Conservation (phyloP, 176 grass and related monocot genomes). For the Tillandsia fasciculata region DNA sequence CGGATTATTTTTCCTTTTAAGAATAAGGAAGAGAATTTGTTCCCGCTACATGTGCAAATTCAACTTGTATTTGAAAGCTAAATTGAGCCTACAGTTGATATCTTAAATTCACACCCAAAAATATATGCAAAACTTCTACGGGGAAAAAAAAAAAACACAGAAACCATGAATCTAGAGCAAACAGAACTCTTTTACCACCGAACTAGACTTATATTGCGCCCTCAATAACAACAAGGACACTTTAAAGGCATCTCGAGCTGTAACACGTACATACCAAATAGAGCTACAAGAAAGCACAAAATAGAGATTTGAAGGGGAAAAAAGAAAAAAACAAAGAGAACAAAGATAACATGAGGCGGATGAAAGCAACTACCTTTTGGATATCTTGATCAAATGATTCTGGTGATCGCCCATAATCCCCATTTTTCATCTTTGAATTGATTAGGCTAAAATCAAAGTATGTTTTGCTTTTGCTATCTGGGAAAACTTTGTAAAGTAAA, state of each 20-base stretch:
- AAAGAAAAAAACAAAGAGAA: neutral
- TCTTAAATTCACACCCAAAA: too few relatives aligned
- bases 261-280: neutral
- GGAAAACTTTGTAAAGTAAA: slow-evolving; percentile 50
- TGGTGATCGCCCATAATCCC: slow-evolving; percentile 54
- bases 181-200: too few relatives aligned
- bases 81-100: too few relatives aligned
- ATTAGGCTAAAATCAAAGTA: slow-evolving; percentile 59
- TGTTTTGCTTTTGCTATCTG: slow-evolving; percentile 32
- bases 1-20: too few relatives aligned
- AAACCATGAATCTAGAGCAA: too few relatives aligned
- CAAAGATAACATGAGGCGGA: slow-evolving; percentile 3
- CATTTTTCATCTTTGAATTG: slow-evolving; percentile 64
- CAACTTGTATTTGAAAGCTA: too few relatives aligned
- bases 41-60: too few relatives aligned
- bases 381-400: slow-evolving; percentile 56
- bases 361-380: slow-evolving; percentile 46
- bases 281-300: slow-evolving; percentile 14
- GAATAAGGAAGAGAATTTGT: too few relatives aligned
- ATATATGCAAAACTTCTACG: too few relatives aligned
- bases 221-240: too few relatives aligned
- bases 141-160: too few relatives aligned
- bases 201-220: too few relatives aligned
- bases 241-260: neutral
- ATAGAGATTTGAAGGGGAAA: slow-evolving; percentile 5